Percentiles rank a stretch among this genome's conserved stretches.
These are phyloP conservation scores for Colletotrichum trifolii DNA, from an alignment of 2,329 filamentous ascomycete species.

Conservation along the genomic window DNA sequence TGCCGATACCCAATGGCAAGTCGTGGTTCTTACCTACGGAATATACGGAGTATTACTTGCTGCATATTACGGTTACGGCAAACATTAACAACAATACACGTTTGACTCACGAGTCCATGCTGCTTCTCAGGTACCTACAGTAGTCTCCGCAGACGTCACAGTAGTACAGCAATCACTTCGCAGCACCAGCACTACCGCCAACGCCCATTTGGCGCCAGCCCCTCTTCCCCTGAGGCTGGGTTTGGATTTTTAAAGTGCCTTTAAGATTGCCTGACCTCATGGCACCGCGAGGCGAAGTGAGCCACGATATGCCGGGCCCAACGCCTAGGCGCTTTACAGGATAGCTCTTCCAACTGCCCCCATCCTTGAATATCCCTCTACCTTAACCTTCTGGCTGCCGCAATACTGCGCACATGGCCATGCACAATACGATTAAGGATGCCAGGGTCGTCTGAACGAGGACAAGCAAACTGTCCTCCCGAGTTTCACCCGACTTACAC, in stretches of 20 bases:
- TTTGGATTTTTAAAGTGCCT: background rate
- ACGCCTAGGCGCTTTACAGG: too few species aligned
- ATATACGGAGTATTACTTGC: too few species aligned
- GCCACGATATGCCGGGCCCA: conserved; percentile 13
- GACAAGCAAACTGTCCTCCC: conserved; percentile 18
- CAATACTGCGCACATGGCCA: background rate
- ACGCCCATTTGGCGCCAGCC: background rate
- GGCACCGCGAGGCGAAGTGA: conserved; percentile 23
- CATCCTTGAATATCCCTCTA: background rate
- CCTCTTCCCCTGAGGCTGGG: conserved; percentile 1
- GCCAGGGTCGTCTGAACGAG: conserved; percentile 21
- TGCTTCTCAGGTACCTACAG: background rate
- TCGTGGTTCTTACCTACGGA: background rate
- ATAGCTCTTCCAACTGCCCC: background rate
- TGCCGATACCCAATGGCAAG: conserved; percentile 16
- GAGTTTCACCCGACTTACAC: conserved; percentile 20
- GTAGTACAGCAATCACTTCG: too few species aligned
- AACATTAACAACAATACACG: conserved; percentile 10
- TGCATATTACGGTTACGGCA: background rate
- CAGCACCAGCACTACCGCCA: too few species aligned
- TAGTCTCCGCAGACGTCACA: background rate
- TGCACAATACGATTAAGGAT: background rate
- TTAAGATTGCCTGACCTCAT: conserved; percentile 25
- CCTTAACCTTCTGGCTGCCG: background rate
- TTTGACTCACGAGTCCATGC: conserved; percentile 12